Evolutionary conservation across 208 protist species (phyloP), one percentile per base, ranked within the genome.

Genomic region (Trypanosomatidae sp.): DNA sequence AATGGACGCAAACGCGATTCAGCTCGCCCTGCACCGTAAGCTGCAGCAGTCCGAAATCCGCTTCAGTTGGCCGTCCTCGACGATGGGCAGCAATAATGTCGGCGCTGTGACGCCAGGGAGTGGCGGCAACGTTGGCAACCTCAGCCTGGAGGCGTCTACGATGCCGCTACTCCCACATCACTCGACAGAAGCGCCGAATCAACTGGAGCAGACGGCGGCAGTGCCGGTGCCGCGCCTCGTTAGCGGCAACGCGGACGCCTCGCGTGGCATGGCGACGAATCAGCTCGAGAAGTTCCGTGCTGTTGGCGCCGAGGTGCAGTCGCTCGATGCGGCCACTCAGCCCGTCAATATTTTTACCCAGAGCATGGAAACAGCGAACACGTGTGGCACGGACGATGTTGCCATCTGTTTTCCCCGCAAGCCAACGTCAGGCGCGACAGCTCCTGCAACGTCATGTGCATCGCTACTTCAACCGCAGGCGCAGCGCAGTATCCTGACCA

Each of bases 11-110:
- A 80, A 70, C 30, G 82, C 79, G 22, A 73, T 93, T 9, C 91
- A 95, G 79, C 78, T 85, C 15, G 68, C 69, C 17, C 79, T 95
- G 69, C 88, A 95, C 76, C 68, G 80, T n/a, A 84, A 84, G 50
- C 81, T 95, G 62, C 59, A 67, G 50, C 73, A 76, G 2, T 53
- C 65, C 22, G 64, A 73, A 39, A 75, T 74, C 44, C 76, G 56
- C 49, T 70, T 65, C 62, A 77, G 66, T 62, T 17, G 70, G 1
- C 67, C 77, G 13, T n/a, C 59, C 28, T 49, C 56, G 17, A 53
- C 12, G 17, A 69, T 28, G 33, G 36, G 43, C 19, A 56, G 25
- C 60, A 65, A 12, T 49, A 71, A 53, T 25, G 39, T 68, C 46
- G 17, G 58, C 41, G 55, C 36, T 50, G 17, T 52, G 19, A n/a